Evolutionary conservation across 306 rosid genomes (phyloP), one percentile per base, ranked within the genome.

Genomic region (Bauhinia variegata): DNA sequence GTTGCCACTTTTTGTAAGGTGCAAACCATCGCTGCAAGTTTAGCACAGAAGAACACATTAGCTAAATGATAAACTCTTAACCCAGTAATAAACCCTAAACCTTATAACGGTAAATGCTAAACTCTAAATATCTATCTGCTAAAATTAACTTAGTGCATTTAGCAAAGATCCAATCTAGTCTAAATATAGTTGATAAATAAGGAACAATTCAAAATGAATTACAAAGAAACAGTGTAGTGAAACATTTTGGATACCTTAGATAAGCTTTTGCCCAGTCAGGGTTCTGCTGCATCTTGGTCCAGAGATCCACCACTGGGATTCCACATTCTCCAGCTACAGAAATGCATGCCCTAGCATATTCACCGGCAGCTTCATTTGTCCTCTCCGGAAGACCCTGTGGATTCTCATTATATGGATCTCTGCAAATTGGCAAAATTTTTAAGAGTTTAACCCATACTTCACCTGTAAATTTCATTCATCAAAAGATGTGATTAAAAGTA

Each of bases 361-460:
- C 86, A 60, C 96, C 91, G 47, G 97, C 96, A 50, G 88, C 89
- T 47, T 81, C 81, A 54, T 91, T 91, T 59, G 97, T 91, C 85
- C 96, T 88, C 89, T 91, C 97, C 13, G 97, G 86, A 77, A 75
- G 78, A 55, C 82, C 84, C 13, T 39, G 39, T 46, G 89, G 87
- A 75, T 88, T 91, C 32, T 83, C 78, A 4, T 68, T 52, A 51
- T 67, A 91, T 8, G 97, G 89, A 59, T 73, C 6, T 39, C 93
- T 91, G 79, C 61, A 70, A n/a, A 42, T 16, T 19, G 41, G 13
- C 30, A 58, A 50, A 65, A 9, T 7, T 13, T 16, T 13, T 58
- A 33, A 34, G 0, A 37, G 13, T 39, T 43, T 23, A 37, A 52
- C 36, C 49, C 60, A 44, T 16, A 58, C 41, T 30, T 46, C 37